phyloP scores from a whole-genome alignment of 2,329 filamentous ascomycete genomes.

The Immersiporthe knoxdaviesiana region DNA sequence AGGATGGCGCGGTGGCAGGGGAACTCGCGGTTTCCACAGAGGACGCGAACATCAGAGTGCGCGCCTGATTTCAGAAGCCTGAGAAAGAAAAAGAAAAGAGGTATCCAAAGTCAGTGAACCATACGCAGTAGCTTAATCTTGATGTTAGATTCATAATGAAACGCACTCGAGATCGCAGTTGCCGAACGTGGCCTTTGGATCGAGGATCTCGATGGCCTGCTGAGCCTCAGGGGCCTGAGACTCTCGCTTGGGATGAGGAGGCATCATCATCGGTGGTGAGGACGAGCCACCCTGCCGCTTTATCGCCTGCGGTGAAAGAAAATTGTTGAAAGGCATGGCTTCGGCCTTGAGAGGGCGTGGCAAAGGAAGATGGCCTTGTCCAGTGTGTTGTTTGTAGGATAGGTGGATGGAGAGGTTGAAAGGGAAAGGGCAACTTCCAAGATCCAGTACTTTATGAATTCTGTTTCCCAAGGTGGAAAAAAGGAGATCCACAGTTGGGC shows the following conservation, averaged over 20 bases:
- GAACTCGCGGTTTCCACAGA: neutral
- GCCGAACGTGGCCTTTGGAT: constrained; percentile 6
- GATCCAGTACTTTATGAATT: neutral
- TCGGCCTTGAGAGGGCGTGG: neutral
- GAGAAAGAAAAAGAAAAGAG: too few species aligned
- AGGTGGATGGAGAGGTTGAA: neutral
- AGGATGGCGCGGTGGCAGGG: constrained; percentile 17
- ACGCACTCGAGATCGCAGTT: constrained; percentile 10
- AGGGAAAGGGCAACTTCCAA: neutral
- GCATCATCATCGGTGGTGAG: neutral
- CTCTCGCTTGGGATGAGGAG: neutral
- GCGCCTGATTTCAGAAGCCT: constrained; percentile 14
- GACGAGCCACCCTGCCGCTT: neutral
- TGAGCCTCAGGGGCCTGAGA: neutral
- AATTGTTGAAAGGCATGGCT: neutral
- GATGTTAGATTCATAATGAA: too few species aligned
- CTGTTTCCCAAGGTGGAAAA: neutral
- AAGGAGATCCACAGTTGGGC: neutral
- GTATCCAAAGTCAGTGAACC: neutral
- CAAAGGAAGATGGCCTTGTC: neutral
- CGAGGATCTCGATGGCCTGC: neutral
- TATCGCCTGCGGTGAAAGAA: neutral
- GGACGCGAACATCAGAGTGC: constrained; percentile 5
- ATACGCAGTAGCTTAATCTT: too few species aligned
- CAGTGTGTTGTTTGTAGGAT: neutral